These are phyloP conservation scores for Acanthamoeba polyphaga DNA, from an alignment of 208 protist genomes.

Conservation along the genomic window DNA sequence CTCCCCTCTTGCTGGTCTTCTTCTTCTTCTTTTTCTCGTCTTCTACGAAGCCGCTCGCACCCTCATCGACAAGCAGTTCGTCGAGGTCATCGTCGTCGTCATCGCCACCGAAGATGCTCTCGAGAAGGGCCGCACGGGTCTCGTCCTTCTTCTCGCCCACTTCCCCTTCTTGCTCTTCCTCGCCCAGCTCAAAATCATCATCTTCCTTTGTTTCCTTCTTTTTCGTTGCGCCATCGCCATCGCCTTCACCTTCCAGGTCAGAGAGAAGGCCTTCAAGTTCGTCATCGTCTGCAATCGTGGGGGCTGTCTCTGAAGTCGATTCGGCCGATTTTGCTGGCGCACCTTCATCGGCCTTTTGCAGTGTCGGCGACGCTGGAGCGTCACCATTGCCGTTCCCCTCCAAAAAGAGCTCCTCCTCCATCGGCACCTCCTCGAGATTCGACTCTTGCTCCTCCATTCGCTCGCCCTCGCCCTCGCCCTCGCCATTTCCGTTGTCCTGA, in stretches of 20 bases:
- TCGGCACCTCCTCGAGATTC: conserved; percentile 39
- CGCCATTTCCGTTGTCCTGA: not conserved
- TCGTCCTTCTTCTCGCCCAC: conserved; percentile 41
- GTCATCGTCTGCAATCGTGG: not conserved
- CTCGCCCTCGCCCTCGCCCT: not conserved
- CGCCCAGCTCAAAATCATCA: not conserved
- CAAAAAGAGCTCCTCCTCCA: not conserved
- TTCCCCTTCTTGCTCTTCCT: not conserved
- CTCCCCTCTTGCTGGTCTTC: not conserved
- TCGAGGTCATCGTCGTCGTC: conserved; percentile 52
- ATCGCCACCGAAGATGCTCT: conserved; percentile 70
- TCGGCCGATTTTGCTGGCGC: not conserved
- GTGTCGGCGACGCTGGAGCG: not conserved
- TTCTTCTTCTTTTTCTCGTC: conserved; percentile 9
- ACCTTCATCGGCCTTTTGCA: not conserved
- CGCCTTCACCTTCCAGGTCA: conserved; percentile 13
- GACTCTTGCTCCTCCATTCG: not conserved
- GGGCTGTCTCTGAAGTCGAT: not conserved
- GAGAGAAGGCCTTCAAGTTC: conserved; percentile 31
- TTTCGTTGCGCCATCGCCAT: not conserved
- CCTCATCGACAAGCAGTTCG: not conserved
- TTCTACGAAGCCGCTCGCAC: not conserved
- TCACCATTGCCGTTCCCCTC: not conserved
- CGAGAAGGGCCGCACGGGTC: conserved; percentile 32
- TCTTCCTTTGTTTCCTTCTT: not conserved